Evolutionary conservation across 495 filamentous ascomycete species (phyloP), one percentile per base, ranked within the genome.

Genomic region (Tuber brumale): DNA sequence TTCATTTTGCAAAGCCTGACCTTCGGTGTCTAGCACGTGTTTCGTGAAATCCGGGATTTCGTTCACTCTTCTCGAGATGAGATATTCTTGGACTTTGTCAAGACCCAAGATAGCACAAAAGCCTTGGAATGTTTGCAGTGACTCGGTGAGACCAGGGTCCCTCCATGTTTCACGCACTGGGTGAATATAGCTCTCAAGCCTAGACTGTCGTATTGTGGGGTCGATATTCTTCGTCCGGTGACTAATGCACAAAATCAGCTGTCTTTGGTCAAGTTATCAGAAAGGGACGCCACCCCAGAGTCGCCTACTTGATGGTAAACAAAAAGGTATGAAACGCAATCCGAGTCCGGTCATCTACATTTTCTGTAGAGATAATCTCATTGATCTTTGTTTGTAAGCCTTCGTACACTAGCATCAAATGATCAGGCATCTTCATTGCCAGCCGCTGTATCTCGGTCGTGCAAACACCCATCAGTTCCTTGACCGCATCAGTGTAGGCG

Each of bases 381-480:
- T 90, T 90, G 74, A 98, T 91, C 82, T 94, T 94, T 9, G 87
- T 86, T 82, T 97, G 92, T 9, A 97, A 87, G 71, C 94, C 87
- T 72, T 95, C 92, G 80, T 97, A 99, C 35, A 97, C 94, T 82
- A 91, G 89, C 73, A 95, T 86, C 74, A 99, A 89, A 79, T 95
- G 91, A 81, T 97, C 92, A 0, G 96, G 89, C 87, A 97, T 97
- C 74, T 92, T 93, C 79, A 92, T 90, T 6, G 95, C 95, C 7
- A 99, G 87, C 48, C 93, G 89, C 75, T 97, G 94, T 73, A 98
- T 87, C 83, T 98, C 94, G 76, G 93, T 88, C 84, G 92, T 93
- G 73, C 93, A 91, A 76, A 94, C 87, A 0, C 86, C 88, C 82
- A 97, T 93, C 3, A 99, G 87, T 72, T 95, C 92, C 76, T 93